Conservation (phyloP, 23 red algal genomes). For the Gracilaria gracilis region DNA sequence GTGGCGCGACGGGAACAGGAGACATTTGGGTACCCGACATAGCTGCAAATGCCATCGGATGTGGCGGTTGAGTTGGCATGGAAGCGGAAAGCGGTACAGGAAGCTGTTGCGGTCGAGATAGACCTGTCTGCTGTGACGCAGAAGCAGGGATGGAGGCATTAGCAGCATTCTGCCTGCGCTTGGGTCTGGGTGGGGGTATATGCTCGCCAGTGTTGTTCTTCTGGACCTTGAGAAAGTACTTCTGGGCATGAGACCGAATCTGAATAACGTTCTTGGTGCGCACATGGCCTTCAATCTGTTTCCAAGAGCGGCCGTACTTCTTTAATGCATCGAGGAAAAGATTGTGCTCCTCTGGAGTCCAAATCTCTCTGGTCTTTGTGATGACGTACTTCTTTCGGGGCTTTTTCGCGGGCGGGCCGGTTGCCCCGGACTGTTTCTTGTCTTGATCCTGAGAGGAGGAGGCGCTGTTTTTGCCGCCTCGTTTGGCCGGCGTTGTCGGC, state of each 20-base stretch:
- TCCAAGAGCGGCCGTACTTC: conserved; percentile 93
- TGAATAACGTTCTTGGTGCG: conserved; percentile 96
- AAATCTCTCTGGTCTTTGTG: conserved; percentile 86
- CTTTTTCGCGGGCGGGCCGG: conserved; percentile 71
- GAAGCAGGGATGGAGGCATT: background rate
- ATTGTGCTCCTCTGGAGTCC: conserved; percentile 94
- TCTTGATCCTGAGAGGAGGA: background rate
- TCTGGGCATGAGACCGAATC: conserved; percentile 98
- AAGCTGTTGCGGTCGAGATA: conserved; percentile 7
- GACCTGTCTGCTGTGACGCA: conserved; percentile 1
- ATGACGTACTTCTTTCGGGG: conserved; percentile 95
- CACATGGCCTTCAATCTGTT: conserved; percentile 88
- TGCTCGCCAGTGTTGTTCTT: conserved; percentile 86
- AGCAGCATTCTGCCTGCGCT: conserved; percentile 47
- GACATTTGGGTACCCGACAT: conserved; percentile 19
- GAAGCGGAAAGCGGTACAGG: conserved; percentile 60
- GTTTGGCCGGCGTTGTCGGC: background rate
- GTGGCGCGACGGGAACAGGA: conserved; percentile 37
- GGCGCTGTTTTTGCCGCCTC: conserved; percentile 6
- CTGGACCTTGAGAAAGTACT: conserved; percentile 98
- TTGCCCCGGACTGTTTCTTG: conserved; percentile 14
- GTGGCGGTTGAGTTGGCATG: conserved; percentile 17
- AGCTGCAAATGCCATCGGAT: conserved; percentile 55
- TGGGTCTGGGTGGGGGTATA: conserved; percentile 89
- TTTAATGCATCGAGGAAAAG: conserved; percentile 92